A percentile compares a stretch with the other conserved stretches of the same genome.
phyloP scores from a whole-genome alignment of 2,329 filamentous ascomycete species.

The Aspergillus ochraceoroseus region DNA sequence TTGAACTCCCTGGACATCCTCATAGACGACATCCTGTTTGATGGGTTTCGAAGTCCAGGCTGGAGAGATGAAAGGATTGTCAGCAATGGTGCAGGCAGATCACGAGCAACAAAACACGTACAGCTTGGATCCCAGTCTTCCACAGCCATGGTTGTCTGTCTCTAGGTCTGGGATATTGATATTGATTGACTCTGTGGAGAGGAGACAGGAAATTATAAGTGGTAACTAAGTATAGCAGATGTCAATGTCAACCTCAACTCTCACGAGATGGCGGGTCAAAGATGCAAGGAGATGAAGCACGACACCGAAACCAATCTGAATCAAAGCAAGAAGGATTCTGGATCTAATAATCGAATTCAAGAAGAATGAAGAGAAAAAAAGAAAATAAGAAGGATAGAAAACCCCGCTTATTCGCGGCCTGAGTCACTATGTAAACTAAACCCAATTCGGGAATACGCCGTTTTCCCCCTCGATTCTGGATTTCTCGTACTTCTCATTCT shows the following conservation, averaged over 20 bases:
- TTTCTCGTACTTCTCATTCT: no score
- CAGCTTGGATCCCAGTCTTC: constrained; percentile 20
- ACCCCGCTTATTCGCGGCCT: constrained; percentile 18
- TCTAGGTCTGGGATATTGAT: no score
- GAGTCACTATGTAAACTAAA: constrained; percentile 17
- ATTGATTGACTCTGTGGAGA: no score
- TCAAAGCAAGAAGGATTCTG: neutral
- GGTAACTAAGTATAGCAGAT: no score
- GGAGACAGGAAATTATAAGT: no score
- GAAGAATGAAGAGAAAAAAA: constrained; percentile 3
- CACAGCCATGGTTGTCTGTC: constrained; percentile 10
- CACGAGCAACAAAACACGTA: constrained; percentile 8
- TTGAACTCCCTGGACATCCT: constrained; percentile 40
- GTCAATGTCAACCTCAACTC: no score
- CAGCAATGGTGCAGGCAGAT: neutral
- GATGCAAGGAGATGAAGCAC: neutral
- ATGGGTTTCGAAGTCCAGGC: constrained; percentile 26
- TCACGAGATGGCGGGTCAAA: no score
- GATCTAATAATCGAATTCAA: no score
- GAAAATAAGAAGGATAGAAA: constrained; percentile 2
- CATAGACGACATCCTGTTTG: constrained; percentile 36
- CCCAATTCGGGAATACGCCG: no score
- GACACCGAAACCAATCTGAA: constrained; percentile 1
- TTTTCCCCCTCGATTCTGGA: no score
- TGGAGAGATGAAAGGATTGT: constrained; percentile 4